phyloP scores from a whole-genome alignment of 371 early-diverging fungal genomes.

The Umbelopsis sp. region DNA sequence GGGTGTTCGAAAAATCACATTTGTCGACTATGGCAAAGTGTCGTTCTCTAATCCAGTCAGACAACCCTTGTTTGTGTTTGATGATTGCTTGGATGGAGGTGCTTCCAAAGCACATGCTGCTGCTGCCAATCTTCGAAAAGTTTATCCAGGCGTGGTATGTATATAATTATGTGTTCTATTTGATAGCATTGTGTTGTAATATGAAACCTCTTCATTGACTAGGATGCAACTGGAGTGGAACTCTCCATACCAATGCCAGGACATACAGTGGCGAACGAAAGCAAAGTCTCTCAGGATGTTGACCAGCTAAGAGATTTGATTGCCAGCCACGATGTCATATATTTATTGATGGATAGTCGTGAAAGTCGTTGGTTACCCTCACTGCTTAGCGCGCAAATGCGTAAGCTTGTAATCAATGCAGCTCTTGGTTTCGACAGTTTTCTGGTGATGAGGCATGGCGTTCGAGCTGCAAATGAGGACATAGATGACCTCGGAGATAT shows the following conservation, averaged over 20 bases:
- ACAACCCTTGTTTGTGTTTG: conserved; percentile 91
- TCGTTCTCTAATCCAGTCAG: conserved; percentile 96
- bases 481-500: conserved; percentile 5
- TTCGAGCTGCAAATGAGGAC: conserved; percentile 32
- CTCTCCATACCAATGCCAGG: conserved; percentile 96
- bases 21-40: conserved; percentile 91
- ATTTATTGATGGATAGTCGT: conserved; percentile 91
- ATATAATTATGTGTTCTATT: neutral
- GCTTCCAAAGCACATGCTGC: conserved; percentile 86
- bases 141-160: conserved; percentile 84
- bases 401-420: conserved; percentile 85
- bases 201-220: neutral
- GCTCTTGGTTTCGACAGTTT: conserved; percentile 96
- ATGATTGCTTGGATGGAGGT: conserved; percentile 85
- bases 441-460: conserved; percentile 96
- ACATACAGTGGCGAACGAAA: conserved; percentile 63
- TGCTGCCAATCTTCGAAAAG: conserved; percentile 67
- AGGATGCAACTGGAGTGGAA: conserved; percentile 70
- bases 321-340: conserved; percentile 81
- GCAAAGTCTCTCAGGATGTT: conserved; percentile 53
- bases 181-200: neutral
- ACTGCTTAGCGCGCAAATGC: conserved; percentile 67
- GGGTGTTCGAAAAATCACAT: conserved; percentile 92
- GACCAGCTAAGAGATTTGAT: conserved; percentile 65
- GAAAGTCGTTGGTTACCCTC: conserved; percentile 97